These are phyloP conservation scores for Phallus indusiatus DNA, from an alignment of 768 basidiomycete genomes.

Conservation along the genomic window DNA sequence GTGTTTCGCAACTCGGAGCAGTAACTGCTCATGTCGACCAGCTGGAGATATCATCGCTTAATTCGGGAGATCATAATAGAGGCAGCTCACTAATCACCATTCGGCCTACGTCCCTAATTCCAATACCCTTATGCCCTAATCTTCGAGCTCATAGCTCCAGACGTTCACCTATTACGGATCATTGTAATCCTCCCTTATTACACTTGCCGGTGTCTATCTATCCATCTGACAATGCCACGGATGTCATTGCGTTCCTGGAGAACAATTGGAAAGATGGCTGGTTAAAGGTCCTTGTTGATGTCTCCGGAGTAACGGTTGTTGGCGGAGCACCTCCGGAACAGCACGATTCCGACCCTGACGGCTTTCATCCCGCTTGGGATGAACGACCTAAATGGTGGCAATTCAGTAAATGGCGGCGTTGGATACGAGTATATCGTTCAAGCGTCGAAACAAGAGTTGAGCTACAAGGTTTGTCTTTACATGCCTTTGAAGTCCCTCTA, in stretches of 20 bases:
- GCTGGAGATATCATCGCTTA: neutral
- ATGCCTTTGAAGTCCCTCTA: neutral
- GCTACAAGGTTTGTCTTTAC: neutral
- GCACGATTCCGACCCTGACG: no score
- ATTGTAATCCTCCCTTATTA: neutral
- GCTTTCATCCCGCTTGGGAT: neutral
- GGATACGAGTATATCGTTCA: neutral
- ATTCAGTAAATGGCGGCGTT: neutral
- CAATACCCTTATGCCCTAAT: neutral
- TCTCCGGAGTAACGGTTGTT: neutral
- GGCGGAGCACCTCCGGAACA: neutral
- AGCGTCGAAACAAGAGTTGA: neutral
- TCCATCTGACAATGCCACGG: conserved; percentile 1
- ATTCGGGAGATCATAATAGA: neutral
- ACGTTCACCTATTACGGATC: neutral
- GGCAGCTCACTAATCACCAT: neutral
- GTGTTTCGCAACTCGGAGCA: neutral
- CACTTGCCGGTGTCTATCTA: neutral
- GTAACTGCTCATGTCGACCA: neutral
- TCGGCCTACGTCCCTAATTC: neutral
- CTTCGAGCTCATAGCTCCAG: neutral
- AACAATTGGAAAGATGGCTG: neutral
- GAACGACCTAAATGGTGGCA: neutral
- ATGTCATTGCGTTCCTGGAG: neutral
- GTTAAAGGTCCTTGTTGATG: neutral